Evolutionary conservation across 2,329 filamentous ascomycete genomes (phyloP), one percentile per base, ranked within the genome.

Genomic region (Onygena corvina): DNA sequence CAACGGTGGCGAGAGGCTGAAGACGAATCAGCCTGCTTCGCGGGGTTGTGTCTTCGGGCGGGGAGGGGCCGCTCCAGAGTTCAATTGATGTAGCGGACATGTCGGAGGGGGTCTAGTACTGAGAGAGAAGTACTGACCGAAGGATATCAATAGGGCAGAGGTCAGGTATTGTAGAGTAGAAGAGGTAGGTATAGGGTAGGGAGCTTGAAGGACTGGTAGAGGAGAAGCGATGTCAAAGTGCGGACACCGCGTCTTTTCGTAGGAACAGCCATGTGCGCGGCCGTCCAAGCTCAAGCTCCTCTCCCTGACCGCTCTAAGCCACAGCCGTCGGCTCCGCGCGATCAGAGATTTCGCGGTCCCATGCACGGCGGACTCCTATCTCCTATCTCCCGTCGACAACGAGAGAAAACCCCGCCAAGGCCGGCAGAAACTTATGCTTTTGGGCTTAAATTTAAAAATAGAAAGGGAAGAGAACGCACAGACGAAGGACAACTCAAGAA

Each of bases 391-490:
- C n/a, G n/a, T n/a, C n/a, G n/a, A n/a, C n/a, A n/a, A n/a, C n/a
- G n/a, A n/a, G n/a, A n/a, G n/a, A n/a, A n/a, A n/a, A n/a, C n/a
- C n/a, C n/a, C n/a, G 36, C 36, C 36, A 40, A 40, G 36, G 25
- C 36, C 36, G 36, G 36, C 36, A 40, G 36, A 40, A 40, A 23
- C 4, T 40, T 40, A 40, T 18, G 8, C 36, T 40, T 40, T 40
- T 40, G 36, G 36, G 36, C 36, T 40, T 40, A 40, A 40, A 40
- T 12, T 40, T 40, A 40, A 40, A 40, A 40, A 40, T 40, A 40
- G 36, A 40, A 38, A 38, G 4, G 14, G 30, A 33, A 40, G n/a
- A 20, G 25, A 40, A 40, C 36, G 36, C 36, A 40, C 36, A 40
- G 36, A 40, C 36, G 36, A 34, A 12, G 31, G 31, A 34, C 31